phyloP scores from a whole-genome alignment of 73 alveolate species.

The Stentor coeruleus region DNA sequence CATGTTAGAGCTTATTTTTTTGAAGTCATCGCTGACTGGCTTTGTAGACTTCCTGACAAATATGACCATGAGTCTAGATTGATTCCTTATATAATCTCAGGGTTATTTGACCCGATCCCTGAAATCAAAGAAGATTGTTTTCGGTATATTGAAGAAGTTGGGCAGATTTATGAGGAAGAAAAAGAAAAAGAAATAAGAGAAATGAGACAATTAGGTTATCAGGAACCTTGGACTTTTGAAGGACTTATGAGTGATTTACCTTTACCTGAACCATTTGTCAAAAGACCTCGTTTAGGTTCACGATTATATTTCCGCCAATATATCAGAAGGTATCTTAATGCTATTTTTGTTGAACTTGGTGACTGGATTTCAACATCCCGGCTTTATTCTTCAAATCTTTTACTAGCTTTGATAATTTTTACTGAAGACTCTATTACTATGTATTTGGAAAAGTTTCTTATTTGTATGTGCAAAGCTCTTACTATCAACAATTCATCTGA shows the following conservation, averaged over 20 bases:
- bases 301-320: constrained; percentile 79
- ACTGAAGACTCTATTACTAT: constrained; percentile 18
- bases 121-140: constrained; percentile 77
- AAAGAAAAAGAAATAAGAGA: constrained; percentile 94
- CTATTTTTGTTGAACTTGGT: constrained; percentile 84
- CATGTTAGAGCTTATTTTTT: constrained; percentile 82
- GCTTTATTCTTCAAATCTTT: constrained; percentile 10
- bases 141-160: constrained; percentile 89
- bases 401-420: neutral
- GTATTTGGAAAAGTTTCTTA: constrained; percentile 14
- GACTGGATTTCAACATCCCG: constrained; percentile 54
- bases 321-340: constrained; percentile 86
- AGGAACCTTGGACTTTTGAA: constrained; percentile 87
- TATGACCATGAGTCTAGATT: constrained; percentile 93
- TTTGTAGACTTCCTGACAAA: constrained; percentile 87
- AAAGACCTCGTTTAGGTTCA: constrained; percentile 93
- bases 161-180: constrained; percentile 89
- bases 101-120: constrained; percentile 86
- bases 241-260: constrained; percentile 67
- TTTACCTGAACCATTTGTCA: constrained; percentile 82
- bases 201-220: constrained; percentile 83
- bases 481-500: neutral
- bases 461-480: constrained; percentile 12
- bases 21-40: constrained; percentile 85
- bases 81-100: constrained; percentile 92